phyloP scores from a whole-genome alignment of 768 basidiomycete genomes.

The Lactifluus piperatus region DNA sequence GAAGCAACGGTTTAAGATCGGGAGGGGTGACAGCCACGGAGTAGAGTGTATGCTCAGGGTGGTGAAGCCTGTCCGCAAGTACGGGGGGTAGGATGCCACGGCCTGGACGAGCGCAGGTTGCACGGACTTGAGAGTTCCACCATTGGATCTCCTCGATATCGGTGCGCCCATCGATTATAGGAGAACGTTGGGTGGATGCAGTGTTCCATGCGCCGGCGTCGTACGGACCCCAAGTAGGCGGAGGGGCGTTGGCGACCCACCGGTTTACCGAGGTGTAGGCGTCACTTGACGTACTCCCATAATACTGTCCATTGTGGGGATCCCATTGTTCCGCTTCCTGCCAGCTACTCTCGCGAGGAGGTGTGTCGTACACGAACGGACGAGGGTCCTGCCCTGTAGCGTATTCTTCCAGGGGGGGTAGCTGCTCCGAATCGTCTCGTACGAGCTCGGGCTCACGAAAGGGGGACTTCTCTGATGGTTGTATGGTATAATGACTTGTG shows the following conservation, averaged over 20 bases:
- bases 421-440: slow-evolving; percentile 16
- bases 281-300: slow-evolving; percentile 5
- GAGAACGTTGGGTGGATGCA: slow-evolving; percentile 24
- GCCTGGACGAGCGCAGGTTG: slow-evolving; percentile 47
- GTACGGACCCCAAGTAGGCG: slow-evolving; percentile 5
- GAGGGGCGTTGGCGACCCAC: slow-evolving; percentile 14
- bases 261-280: slow-evolving; percentile 2
- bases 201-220: slow-evolving; percentile 13
- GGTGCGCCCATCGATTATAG: slow-evolving; percentile 51
- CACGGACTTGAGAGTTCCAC: slow-evolving; percentile 53
- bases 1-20: slow-evolving; percentile 24
- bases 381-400: slow-evolving; percentile 1
- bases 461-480: slow-evolving; percentile 22
- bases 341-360: slow-evolving; percentile 6
- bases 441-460: slow-evolving; percentile 28
- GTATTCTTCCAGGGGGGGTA: slow-evolving; percentile 7
- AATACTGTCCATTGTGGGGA: neutral
- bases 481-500: slow-evolving; percentile 26
- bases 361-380: slow-evolving; percentile 15
- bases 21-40: slow-evolving; percentile 41
- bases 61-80: slow-evolving; percentile 58
- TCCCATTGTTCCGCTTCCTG: slow-evolving; percentile 8
- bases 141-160: slow-evolving; percentile 54
- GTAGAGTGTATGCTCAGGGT: slow-evolving; percentile 64
- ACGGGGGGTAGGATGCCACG: slow-evolving; percentile 61